Evolutionary conservation across 208 protist species (phyloP), one percentile per base, ranked within the genome.

Genomic region (Hexamita inflata): DNA sequence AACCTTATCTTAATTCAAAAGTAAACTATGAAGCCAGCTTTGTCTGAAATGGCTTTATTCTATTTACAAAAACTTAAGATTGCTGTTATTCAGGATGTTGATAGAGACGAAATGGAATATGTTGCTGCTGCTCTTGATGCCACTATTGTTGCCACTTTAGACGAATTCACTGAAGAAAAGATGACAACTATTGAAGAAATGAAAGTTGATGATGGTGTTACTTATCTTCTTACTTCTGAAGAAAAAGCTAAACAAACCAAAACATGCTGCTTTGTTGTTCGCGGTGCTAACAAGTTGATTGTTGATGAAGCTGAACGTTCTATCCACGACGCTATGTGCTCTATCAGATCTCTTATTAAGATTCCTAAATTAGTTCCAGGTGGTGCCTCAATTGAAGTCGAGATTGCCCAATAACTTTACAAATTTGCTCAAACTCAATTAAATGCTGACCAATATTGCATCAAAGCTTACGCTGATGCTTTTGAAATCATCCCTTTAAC

Each of bases 1-100:
- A 99, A 98, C 82, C 94, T 99, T 24, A 82, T 99, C n/a, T 88
- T 99, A 32, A 87, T 99, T 34, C 96, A 99, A 86, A 98, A 99
- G 84, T 94, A 87, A 32, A 97, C 98, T 77, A 88, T 68, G 41
- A 88, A 94, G 61, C 94, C 98, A 78, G 94, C 94, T 60, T 89
- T 97, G 29, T 94, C 82, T 62, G 90, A 97, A 67, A 86, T 96
- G 62, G 93, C 92, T n/a, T 87, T 97, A 28, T 90, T 96, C 83
- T 98, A 95, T 82, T 83, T 99, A 13, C 88, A 92, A 64, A 98
- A 98, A 88, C 89, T 96, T 80, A 96, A 96, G 81, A 98, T 98
- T 32, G 11, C 11, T 4, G 93, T 97, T 40, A 86, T 99, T 75
- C 92, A 89, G 45, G 94, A 98, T 75, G 93, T 99, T 83, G 96